Base-by-base conservation (phyloP, 345 rosid species). In the Kandelia obovata region DNA sequence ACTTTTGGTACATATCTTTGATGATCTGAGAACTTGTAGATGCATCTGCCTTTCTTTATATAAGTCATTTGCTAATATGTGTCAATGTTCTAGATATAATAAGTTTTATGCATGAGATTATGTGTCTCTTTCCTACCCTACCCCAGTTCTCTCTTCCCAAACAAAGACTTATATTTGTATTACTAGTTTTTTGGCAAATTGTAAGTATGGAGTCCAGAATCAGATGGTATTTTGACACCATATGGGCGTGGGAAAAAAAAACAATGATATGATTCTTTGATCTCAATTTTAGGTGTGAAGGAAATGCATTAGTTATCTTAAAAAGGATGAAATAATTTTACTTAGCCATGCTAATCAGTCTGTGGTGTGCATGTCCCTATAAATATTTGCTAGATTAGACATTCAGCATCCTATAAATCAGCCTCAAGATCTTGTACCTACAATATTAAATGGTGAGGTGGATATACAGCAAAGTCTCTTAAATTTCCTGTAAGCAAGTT, bases 1-100 rank as follows among this genome's bases (percentile, higher is more conserved):
- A 88, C 85, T 70, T 96, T 96, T 65, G 99, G 99, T 96, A 81
- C 59, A 80, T 75, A 52, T 32, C 30, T 34, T 30, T 27, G 20
- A 26, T 9, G 62, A 43, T 59, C 39, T 31, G 26, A 10, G 43
- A 17, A 57, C 32, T 56, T 56, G 17, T 56, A 56, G 59, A 21
- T 56, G 23, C 58, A 55, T 55, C 58, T 55, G 5, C 58, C 23
- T 23, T 26, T 55, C 4, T 19, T 3, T 43, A 1, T 15, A 34
- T 63, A 21, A 6, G 25, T 25, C 26, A 39, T 63, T 26, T 26
- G 2, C 16, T 16, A 56, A 25, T 15, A 10, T 23, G 30, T 56
- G 49, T 55, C 16, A 10, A 9, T 25, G 5, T 56, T 27, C 16
- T 25, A 56, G 30, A 25, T 56, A 10, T 2, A 0, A 21, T 56